Conservation (phyloP, 1,284 basidiomycete species). For the Apiotrichum gamsii region DNA sequence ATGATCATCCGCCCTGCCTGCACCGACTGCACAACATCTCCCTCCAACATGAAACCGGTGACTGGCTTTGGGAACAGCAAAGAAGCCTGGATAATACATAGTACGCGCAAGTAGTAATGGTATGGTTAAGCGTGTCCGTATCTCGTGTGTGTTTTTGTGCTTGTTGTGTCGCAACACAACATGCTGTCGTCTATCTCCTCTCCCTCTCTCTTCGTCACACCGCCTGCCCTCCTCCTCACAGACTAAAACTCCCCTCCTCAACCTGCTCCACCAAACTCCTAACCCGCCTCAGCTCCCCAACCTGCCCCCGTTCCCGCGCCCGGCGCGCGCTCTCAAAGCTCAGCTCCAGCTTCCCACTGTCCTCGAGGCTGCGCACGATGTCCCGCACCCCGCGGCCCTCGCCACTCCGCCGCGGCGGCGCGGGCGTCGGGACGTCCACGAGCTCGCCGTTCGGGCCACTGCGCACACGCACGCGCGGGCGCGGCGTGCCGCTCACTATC, state of each 20-base stretch:
- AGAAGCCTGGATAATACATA: too few species aligned
- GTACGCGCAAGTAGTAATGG: too few species aligned
- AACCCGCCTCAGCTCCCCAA: constrained; percentile 8
- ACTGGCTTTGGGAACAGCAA: too few species aligned
- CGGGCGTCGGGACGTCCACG: not conserved
- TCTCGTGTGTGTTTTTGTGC: too few species aligned
- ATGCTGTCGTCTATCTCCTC: too few species aligned
- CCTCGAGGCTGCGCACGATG: constrained; percentile 5
- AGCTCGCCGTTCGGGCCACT: not conserved
- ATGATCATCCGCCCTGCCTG: too few species aligned
- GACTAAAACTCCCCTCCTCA: constrained; percentile 2
- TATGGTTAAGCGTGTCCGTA: too few species aligned
- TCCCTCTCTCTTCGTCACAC: too few species aligned
- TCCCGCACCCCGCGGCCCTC: not conserved
- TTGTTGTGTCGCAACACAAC: too few species aligned
- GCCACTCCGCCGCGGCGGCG: not conserved
- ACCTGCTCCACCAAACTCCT: constrained; percentile 1
- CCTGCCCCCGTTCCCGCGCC: constrained; percentile 2
- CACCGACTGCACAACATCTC: too few species aligned
- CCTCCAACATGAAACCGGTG: too few species aligned
- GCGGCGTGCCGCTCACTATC: constrained; percentile 2
- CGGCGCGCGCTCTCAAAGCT: constrained; percentile 8
- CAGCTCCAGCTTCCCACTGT: constrained; percentile 6
- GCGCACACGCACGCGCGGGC: not conserved
- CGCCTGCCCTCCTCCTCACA: too few species aligned